Base-by-base conservation (phyloP, 208 protist species). In the Zelonia costaricensis region DNA sequence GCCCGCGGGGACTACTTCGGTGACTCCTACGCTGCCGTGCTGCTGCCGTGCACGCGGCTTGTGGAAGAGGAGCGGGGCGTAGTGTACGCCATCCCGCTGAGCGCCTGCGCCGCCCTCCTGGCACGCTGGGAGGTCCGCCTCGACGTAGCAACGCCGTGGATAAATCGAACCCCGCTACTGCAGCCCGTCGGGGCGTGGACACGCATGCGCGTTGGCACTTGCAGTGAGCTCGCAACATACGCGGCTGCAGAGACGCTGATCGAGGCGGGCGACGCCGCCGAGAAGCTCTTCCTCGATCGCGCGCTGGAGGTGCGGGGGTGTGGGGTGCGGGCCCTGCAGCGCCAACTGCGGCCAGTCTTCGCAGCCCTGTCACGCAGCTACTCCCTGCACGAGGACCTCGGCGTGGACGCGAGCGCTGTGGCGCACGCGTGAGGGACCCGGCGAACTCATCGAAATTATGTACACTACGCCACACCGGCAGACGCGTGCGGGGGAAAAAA, bases 1-100 rank as follows among this genome's bases (percentile, higher is more conserved):
- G 23, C 36, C 9, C 67, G 78, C 31, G 82, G 86, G 15, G 86
- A 88, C 58, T 92, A 81, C 70, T 92, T 87, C 56, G 86, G 86
- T 8, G 82, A 92, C 27, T 62, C 61, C 0, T 86, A 89, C 64
- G 54, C 69, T 25, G 64, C 69, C 42, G 75, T 54, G 9, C 35
- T 87, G 13, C 33, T 79, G 10, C 52, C 69, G 9, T 76, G 78
- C 36, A 62, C 73, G 22, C 54, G 66, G 15, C 27, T 87, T 8
- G 60, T 73, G 13, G 77, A 92, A 33, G 76, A 76, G 62, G 79
- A 76, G 36, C 80, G 84, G 4, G 86, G 86, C 5, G 30, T 75
- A 4, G 80, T 86, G 2, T 92, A 80, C 47, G 68, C 68, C 28
- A 59, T 92, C 33, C 86, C 86, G 8, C 72, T 92, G n/a, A 20